These are phyloP conservation scores for Funneliformis caledonium DNA, from an alignment of 371 early-diverging fungal species.

Conservation along the genomic window DNA sequence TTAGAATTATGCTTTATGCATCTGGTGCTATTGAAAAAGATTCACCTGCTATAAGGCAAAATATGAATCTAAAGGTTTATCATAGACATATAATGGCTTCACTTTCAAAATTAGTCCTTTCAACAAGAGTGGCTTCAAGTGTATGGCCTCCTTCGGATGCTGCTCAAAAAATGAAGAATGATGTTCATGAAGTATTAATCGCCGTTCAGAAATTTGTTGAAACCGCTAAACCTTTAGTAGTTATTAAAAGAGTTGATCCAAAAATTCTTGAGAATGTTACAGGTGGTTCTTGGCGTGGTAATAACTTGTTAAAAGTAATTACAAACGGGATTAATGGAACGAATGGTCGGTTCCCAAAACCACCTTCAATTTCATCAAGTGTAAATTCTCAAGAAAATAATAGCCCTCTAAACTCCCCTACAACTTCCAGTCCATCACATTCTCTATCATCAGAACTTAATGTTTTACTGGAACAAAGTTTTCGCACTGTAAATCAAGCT, in stretches of 20 bases:
- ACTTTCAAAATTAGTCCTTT: conserved; percentile 80
- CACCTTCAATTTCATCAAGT: background rate
- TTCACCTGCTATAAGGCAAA: conserved; percentile 62
- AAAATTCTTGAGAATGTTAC: conserved; percentile 45
- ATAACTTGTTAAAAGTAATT: background rate
- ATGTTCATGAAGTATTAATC: conserved; percentile 69
- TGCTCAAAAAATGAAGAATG: conserved; percentile 61
- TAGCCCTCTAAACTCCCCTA: background rate
- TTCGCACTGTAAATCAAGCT: conserved; percentile 18
- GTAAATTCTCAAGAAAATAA: background rate
- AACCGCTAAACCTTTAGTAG: conserved; percentile 74
- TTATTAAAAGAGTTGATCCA: conserved; percentile 54
- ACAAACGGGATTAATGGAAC: conserved; percentile 21
- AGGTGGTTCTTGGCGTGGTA: conserved; percentile 41
- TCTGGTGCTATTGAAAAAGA: conserved; percentile 78
- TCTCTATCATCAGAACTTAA: conserved; percentile 19
- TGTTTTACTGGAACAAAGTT: conserved; percentile 22
- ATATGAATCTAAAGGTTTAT: conserved; percentile 70
- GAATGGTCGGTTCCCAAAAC: too few relatives aligned
- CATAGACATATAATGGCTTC: conserved; percentile 82
- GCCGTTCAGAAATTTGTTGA: conserved; percentile 77
- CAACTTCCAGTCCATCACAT: background rate
- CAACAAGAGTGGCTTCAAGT: conserved; percentile 81
- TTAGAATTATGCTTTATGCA: conserved; percentile 82
- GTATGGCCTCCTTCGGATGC: conserved; percentile 84